Base-by-base conservation (phyloP, 257 asterid genomes). In the Oldenlandia corymbosa region DNA sequence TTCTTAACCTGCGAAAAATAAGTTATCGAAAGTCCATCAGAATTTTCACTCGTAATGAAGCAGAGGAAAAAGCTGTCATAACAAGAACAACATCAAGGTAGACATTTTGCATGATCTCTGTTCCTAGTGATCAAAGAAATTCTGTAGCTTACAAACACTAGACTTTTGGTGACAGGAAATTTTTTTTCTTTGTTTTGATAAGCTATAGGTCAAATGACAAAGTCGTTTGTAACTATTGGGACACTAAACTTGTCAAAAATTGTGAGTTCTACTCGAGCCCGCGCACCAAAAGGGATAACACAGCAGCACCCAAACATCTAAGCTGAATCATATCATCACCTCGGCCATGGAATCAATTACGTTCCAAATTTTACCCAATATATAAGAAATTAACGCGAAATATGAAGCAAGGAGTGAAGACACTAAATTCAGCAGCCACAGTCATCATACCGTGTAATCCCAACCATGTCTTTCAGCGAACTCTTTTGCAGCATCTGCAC, bases 381-480 rank as follows among this genome's bases (percentile, higher is more conserved):
- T 26, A 32, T 34, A 4, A 34, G 6, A 4, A 34, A 34, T 34
- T 34, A 34, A 34, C 6, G 4, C 6, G 39, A 34, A 3, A 36
- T 10, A 54, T 47, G 23, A 16, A 68, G 20, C 4, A 10, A 27
- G 34, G 28, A 32, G 17, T 32, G 3, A 34, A 64, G 21, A 14
- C 34, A 64, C 12, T 14, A 50, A 46, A 43, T 34, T 41, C 47
- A 26, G 3, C 60, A 64, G 34, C 41, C 30, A 27, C 30, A 5
- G 39, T 28, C 17, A 37, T 39, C 64, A 56, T 87, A 92, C 97
- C 84, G 64, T 80, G 72, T 81, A 93, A 20, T 87, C 92, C 99
- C 97, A 93, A 28, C 99, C 97, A 73, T 93, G 95, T 68, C 79
- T 90, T 84, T 78, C 75, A 10, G 96, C 95, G 72, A 93, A 93